Percentiles rank a stretch among this genome's conserved stretches.
These are phyloP conservation scores for Fraxinus albicans DNA, from an alignment of 305 asterid species.

Conservation along the genomic window DNA sequence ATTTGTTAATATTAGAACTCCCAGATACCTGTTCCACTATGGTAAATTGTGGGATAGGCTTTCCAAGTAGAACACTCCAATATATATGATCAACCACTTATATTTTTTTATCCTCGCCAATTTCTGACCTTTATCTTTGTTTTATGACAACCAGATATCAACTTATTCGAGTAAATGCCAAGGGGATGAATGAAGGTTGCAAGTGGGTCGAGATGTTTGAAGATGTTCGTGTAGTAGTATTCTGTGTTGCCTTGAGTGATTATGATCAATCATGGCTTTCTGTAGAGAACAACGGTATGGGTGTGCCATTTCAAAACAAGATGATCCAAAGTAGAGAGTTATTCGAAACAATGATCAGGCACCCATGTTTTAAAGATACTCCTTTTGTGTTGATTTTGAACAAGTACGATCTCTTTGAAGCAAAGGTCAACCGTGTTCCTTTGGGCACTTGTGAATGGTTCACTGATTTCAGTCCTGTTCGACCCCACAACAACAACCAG, in stretches of 20 bases:
- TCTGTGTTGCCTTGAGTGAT: conserved; percentile 75
- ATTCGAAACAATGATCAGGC: conserved; percentile 67
- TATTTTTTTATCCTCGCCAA: not conserved
- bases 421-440: conserved; percentile 59
- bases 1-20: not conserved
- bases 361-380: conserved; percentile 76
- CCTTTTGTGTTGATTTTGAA: conserved; percentile 72
- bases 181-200: conserved; percentile 86
- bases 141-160: conserved; percentile 57
- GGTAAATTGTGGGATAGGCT: not conserved
- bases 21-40: not conserved
- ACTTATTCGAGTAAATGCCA: conserved; percentile 80
- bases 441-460: conserved; percentile 83
- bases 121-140: not conserved
- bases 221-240: conserved; percentile 82
- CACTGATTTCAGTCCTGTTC: conserved; percentile 70
- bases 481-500: conserved; percentile 65
- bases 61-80: not conserved
- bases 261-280: conserved; percentile 67
- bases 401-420: conserved; percentile 87
- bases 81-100: not conserved
- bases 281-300: conserved; percentile 40
- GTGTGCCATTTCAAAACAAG: conserved; percentile 59
- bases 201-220: conserved; percentile 99
- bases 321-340: conserved; percentile 78